Conservation (phyloP, 2,329 filamentous ascomycete species). For the Cryphonectria parasitica region DNA sequence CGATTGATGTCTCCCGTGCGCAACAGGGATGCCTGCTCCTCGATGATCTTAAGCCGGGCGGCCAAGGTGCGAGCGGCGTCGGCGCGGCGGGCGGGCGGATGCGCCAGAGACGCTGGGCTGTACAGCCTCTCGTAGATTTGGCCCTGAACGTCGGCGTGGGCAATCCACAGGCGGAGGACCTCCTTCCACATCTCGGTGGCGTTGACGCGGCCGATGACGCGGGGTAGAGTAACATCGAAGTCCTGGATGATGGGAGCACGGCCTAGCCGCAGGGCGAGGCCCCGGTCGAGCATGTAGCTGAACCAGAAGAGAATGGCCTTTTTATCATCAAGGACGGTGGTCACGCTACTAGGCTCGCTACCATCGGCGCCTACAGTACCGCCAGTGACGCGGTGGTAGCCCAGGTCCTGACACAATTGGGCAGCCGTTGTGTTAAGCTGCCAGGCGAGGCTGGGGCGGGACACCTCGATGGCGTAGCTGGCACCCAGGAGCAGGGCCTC, state of each 20-base stretch:
- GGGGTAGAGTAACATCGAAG: slow-evolving; percentile 55
- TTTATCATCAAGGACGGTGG: slow-evolving; percentile 37
- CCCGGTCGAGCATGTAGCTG: slow-evolving; percentile 61
- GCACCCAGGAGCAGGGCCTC: slow-evolving; percentile 64
- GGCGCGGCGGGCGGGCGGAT: slow-evolving; percentile 45
- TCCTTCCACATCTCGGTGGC: slow-evolving; percentile 46
- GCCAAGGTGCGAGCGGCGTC: slow-evolving; percentile 45
- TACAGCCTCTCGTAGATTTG: slow-evolving; percentile 63
- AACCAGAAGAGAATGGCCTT: slow-evolving; percentile 53
- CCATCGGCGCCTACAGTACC: slow-evolving; percentile 33
- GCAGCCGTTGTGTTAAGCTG: slow-evolving; percentile 63
- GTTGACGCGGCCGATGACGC: slow-evolving; percentile 37
- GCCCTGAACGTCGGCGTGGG: slow-evolving; percentile 59
- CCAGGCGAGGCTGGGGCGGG: slow-evolving; percentile 66
- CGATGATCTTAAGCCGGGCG: slow-evolving; percentile 43
- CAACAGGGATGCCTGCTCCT: slow-evolving; percentile 41
- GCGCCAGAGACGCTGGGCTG: slow-evolving; percentile 50
- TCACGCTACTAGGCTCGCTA: slow-evolving; percentile 16
- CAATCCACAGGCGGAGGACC: slow-evolving; percentile 59
- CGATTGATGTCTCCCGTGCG: slow-evolving; percentile 42
- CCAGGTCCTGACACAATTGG: slow-evolving; percentile 64
- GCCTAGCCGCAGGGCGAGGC: slow-evolving; percentile 61
- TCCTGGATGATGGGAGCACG: slow-evolving; percentile 61
- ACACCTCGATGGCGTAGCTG: slow-evolving; percentile 64
- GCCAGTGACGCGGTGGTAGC: slow-evolving; percentile 56